These are phyloP conservation scores for Kalaharituber pfeilii DNA, from an alignment of 2,329 filamentous ascomycete species.

Conservation along the genomic window DNA sequence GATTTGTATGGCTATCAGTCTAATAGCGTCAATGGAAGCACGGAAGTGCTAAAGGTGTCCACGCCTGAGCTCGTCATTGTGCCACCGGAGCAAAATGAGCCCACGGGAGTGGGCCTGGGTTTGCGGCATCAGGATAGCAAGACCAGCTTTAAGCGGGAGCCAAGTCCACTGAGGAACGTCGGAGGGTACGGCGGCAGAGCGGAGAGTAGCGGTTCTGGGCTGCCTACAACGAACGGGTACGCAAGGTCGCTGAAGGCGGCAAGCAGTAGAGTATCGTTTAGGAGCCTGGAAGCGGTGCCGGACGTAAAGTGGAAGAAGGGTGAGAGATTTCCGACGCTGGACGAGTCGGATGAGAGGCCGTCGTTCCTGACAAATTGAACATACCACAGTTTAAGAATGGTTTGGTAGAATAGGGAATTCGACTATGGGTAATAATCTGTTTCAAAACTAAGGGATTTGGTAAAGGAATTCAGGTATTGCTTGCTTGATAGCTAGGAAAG, in stretches of 20 bases:
- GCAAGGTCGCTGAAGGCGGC: not conserved
- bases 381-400: no score
- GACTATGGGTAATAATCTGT: no score
- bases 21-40: not conserved
- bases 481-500: no score
- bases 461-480: no score
- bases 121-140: not conserved
- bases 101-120: not conserved
- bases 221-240: not conserved
- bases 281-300: not conserved
- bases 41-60: not conserved
- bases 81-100: not conserved
- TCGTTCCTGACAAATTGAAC: conserved; percentile 10
- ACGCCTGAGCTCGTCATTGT: not conserved
- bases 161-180: not conserved
- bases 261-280: not conserved
- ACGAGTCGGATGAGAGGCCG: conserved; percentile 13
- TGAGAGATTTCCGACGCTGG: conserved; percentile 15
- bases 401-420: no score
- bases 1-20: not conserved
- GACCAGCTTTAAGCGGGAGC: not conserved
- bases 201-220: not conserved
- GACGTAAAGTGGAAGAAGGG: conserved; percentile 11
- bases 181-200: not conserved
- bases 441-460: no score